These are phyloP conservation scores for Metschnikowia continentalis DNA, from an alignment of 805 yeast genomes.

Conservation along the genomic window DNA sequence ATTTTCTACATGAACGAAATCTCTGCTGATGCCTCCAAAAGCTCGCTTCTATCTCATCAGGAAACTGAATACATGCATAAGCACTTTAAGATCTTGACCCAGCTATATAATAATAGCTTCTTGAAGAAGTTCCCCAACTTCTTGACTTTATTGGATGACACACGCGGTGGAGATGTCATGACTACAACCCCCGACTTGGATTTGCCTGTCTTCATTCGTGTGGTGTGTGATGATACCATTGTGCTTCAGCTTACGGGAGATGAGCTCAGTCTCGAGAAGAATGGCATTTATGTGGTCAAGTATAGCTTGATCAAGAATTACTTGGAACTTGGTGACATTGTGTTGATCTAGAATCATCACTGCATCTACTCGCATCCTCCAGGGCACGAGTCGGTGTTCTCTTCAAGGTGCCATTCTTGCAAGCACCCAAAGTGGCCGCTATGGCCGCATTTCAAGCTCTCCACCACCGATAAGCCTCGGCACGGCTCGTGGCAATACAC, in stretches of 20 bases:
- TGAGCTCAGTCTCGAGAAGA: conserved; percentile 33
- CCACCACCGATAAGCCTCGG: conserved; percentile 60
- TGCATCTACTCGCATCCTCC: conserved; percentile 50
- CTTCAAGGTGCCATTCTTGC: conserved; percentile 68
- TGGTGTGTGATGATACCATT: conserved; percentile 38
- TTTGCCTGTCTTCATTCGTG: conserved; percentile 72
- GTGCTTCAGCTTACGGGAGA: conserved; percentile 26
- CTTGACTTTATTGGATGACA: conserved; percentile 73
- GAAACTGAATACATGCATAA: conserved; percentile 64
- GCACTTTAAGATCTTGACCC: conserved; percentile 61
- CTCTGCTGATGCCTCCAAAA: conserved; percentile 11
- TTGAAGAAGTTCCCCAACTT: conserved; percentile 62
- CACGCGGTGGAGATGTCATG: conserved; percentile 60
- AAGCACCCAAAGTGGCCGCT: conserved; percentile 80
- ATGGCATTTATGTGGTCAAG: conserved; percentile 73
- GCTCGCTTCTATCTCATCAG: conserved; percentile 43
- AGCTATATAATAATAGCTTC: conserved; percentile 65
- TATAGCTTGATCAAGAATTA: conserved; percentile 44
- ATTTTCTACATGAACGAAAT: conserved; percentile 48
- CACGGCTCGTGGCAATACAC: conserved; percentile 74
- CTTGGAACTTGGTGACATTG: conserved; percentile 35
- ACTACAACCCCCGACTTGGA: conserved; percentile 72
- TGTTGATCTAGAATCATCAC: conserved; percentile 23
- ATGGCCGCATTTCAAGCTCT: conserved; percentile 74
- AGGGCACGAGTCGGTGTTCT: conserved; percentile 70